Conservation (phyloP, 1,284 basidiomycete species). For the Lignosus rhinocerotis region DNA sequence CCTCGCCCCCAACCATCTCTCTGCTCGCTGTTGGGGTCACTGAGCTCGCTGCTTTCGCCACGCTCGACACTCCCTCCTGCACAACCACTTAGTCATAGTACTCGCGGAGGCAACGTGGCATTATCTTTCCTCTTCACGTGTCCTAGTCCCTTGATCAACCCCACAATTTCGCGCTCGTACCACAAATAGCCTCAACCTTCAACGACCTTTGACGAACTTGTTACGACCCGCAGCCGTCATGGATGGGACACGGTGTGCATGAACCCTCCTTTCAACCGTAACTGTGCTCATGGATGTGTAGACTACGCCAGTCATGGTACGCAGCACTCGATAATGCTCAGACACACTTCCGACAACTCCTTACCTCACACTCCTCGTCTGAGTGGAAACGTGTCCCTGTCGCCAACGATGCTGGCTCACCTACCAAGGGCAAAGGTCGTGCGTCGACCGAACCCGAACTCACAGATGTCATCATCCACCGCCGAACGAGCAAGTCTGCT, state of each 20-base stretch:
- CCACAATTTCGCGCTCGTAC: conserved; percentile 18
- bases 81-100: neutral
- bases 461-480: conserved; percentile 69
- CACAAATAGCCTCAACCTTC: conserved; percentile 4
- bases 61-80: neutral
- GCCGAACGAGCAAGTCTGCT: conserved; percentile 60
- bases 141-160: conserved; percentile 3
- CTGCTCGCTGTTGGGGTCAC: neutral
- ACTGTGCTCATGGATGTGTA: conserved; percentile 29
- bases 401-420: conserved; percentile 40
- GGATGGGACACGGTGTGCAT: conserved; percentile 42
- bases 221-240: conserved; percentile 29
- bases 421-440: conserved; percentile 58
- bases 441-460: conserved; percentile 54
- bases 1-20: neutral
- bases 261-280: too few species aligned
- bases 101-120: conserved; percentile 16
- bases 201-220: conserved; percentile 9
- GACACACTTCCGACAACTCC: conserved; percentile 64
- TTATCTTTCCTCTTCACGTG: conserved; percentile 8
- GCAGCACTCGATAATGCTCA: conserved; percentile 71
- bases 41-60: neutral
- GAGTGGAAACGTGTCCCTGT: conserved; percentile 74
- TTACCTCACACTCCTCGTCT: conserved; percentile 58
- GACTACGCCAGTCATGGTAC: conserved; percentile 76